These are phyloP conservation scores for Penicillium janthinellum DNA, from an alignment of 2,329 filamentous ascomycete species.

Conservation along the genomic window DNA sequence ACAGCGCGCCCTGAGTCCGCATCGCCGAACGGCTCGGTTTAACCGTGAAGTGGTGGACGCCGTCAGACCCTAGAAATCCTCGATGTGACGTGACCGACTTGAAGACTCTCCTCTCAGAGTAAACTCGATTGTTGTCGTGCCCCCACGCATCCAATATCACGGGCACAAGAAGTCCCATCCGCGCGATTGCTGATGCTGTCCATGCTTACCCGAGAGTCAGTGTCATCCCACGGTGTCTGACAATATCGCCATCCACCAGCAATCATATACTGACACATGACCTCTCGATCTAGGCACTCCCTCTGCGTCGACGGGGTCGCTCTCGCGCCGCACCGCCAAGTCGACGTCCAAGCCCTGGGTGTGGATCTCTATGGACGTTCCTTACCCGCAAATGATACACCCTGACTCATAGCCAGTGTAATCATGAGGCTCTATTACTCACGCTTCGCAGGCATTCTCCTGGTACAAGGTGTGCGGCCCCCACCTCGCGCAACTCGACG, in stretches of 20 bases:
- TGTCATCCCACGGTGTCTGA: not conserved
- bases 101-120: slow-evolving; percentile 59
- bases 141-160: slow-evolving; percentile 76
- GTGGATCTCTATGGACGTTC: slow-evolving; percentile 67
- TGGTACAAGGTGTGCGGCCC: slow-evolving; percentile 86
- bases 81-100: slow-evolving; percentile 62
- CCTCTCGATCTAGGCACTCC: slow-evolving; percentile 50
- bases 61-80: slow-evolving; percentile 55
- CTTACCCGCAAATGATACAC: not conserved
- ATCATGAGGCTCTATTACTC: not conserved
- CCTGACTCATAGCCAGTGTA: not conserved
- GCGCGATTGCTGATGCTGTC: slow-evolving; percentile 39
- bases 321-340: slow-evolving; percentile 69
- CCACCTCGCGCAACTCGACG: slow-evolving; percentile 72
- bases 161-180: slow-evolving; percentile 63
- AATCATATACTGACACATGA: not conserved
- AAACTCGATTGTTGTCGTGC: slow-evolving; percentile 70
- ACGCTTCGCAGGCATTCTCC: slow-evolving; percentile 55
- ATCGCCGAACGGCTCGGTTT: slow-evolving; percentile 64
- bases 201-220: slow-evolving; percentile 47
- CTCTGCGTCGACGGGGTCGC: slow-evolving; percentile 75
- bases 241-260: not conserved
- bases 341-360: slow-evolving; percentile 69
- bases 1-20: slow-evolving; percentile 72
- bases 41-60: slow-evolving; percentile 70